Evolutionary conservation across 306 rosid species (phyloP).

Genomic region (Ochetophila trinervis): DNA sequence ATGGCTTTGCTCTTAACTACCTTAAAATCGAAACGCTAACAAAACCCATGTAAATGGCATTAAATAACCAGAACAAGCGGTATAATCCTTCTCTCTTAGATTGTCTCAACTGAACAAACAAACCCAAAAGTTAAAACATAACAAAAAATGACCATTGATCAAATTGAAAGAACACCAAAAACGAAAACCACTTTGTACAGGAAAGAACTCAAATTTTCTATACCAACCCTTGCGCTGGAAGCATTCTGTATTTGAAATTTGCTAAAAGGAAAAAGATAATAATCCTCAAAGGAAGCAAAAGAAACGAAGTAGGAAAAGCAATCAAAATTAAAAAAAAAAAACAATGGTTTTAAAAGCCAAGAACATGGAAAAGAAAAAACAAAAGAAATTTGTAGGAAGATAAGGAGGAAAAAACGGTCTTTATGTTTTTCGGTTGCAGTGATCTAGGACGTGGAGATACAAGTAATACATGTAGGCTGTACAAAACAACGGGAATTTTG

Average conservation of each 20-base stretch:
- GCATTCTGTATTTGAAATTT: constrained; percentile 16
- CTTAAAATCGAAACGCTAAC: constrained; percentile 2
- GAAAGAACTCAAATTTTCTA: neutral
- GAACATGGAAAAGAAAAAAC: constrained; percentile 14
- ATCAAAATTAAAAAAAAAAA: constrained; percentile 23
- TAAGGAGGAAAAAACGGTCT: constrained; percentile 29
- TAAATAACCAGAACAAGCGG: neutral
- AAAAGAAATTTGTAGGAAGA: constrained; percentile 11
- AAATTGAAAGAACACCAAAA: constrained; percentile 18
- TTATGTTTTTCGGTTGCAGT: constrained; percentile 34
- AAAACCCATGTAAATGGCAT: constrained; percentile 16
- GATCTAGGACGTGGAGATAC: constrained; percentile 67
- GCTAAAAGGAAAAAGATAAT: neutral
- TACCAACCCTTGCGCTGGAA: constrained; percentile 10
- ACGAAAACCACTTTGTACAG: neutral
- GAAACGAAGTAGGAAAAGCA: constrained; percentile 12
- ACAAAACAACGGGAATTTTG: constrained; percentile 21
- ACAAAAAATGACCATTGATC: constrained; percentile 27
- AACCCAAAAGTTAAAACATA: constrained; percentile 27
- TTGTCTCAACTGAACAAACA: constrained; percentile 19
- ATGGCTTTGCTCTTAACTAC: constrained; percentile 25
- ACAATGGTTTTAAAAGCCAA: constrained; percentile 25
- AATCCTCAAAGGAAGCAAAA: constrained; percentile 15
- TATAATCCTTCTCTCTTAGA: constrained; percentile 17
- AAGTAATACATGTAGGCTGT: constrained; percentile 36